Base-by-base conservation (phyloP, 148 eudicot genomes). In the Arctostaphylos glauca region DNA sequence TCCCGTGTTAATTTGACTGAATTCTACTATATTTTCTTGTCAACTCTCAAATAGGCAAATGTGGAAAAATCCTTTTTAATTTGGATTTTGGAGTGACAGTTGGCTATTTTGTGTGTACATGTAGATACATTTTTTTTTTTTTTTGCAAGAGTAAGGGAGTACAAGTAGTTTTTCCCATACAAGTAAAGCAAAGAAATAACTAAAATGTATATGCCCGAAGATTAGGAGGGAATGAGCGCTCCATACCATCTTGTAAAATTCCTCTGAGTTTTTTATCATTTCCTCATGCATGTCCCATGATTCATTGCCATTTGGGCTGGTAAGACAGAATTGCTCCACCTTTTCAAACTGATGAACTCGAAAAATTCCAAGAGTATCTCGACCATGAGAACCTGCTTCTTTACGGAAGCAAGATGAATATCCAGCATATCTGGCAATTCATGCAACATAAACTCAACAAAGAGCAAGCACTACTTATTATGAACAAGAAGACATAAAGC, bases 261-360 rank as follows among this genome's bases (percentile, higher is more conserved):
- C 94, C 88, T 96, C 97, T 0, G 99, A 91, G 84, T 96, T 96
- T 49, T 82, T 87, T 0, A 96, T 84, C 98, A 96, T 94, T 81
- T 96, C 95, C 84, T 96, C 97, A 46, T 86, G 91, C 99, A 96
- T 96, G 18, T 92, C 91, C 98, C 99, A 93, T 31, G 95, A 93
- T 21, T 92, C 93, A 82, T 86, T 93, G 41, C 84, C 94, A 81
- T 87, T 89, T 75, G 99, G 98, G 83, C 89, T 86, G 62, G 98
- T 92, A 25, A 94, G 68, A 84, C 98, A 94, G 81, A 94, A 96
- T 71, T 96, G 99, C 81, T 96, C 98, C 12, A 94, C 87, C 84
- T 96, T 96, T 88, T 96, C 98, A 85, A 94, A 96, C 73, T 96
- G 97, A 89, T 94, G 98, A 71, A 96, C 99, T 73, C 99, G 87